phyloP scores from a whole-genome alignment of 192 early-diverging fungal genomes.

The Mycoemilia scoparia region DNA sequence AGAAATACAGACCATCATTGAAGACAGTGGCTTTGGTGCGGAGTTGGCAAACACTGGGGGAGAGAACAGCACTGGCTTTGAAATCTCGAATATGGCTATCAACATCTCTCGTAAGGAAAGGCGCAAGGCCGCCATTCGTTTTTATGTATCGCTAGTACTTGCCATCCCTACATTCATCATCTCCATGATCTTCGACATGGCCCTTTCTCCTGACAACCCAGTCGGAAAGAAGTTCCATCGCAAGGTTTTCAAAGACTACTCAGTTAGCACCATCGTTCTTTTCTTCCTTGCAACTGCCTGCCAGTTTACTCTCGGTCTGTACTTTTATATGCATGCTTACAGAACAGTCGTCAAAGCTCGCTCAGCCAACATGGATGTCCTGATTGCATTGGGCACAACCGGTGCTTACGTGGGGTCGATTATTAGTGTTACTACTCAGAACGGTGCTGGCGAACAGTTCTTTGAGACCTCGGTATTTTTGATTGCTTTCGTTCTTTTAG shows the following conservation, averaged over 20 bases:
- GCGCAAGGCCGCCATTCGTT: conserved; percentile 48
- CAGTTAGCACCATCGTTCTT: conserved; percentile 28
- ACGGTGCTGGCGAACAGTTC: conserved; percentile 52
- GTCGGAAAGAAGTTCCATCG: conserved; percentile 15
- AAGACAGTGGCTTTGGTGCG: conserved; percentile 55
- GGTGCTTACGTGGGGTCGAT: conserved; percentile 67
- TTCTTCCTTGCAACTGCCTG: conserved; percentile 66
- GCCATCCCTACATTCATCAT: conserved; percentile 58
- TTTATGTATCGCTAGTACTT: conserved; percentile 38
- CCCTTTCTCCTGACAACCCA: conserved; percentile 12
- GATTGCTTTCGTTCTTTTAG: conserved; percentile 81
- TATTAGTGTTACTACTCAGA: conserved; percentile 32
- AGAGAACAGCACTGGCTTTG: conserved; percentile 15
- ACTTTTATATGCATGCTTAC: conserved; percentile 66
- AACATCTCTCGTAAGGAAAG: conserved; percentile 59
- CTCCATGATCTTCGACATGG: conserved; percentile 38
- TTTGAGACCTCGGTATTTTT: conserved; percentile 87
- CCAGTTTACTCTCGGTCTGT: conserved; percentile 67
- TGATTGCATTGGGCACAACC: conserved; percentile 73
- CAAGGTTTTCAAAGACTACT: conserved; percentile 20
- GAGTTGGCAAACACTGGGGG: conserved; percentile 10
- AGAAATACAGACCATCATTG: conserved; percentile 58
- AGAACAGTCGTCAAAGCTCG: conserved; percentile 54
- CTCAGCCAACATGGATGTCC: conserved; percentile 88
- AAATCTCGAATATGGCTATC: conserved; percentile 46